phyloP scores from a whole-genome alignment of 2,329 filamentous ascomycete species.

The Monosporascus ibericus region DNA sequence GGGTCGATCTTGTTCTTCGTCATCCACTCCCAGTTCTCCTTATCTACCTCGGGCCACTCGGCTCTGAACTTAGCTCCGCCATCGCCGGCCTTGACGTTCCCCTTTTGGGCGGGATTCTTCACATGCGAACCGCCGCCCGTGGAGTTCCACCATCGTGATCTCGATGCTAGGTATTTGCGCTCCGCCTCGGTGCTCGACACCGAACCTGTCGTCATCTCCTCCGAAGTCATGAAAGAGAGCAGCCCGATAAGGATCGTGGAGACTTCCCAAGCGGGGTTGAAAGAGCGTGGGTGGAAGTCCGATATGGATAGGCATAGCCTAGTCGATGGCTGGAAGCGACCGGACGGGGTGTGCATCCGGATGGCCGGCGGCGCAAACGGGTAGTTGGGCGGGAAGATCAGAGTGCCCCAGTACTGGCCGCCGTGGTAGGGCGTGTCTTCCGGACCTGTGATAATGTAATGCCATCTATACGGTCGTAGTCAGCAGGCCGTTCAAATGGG shows the following conservation, averaged over 20 bases:
- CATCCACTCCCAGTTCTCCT: conserved; percentile 91
- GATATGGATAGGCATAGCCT: conserved; percentile 92
- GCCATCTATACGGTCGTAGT: conserved; percentile 55
- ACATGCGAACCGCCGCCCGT: conserved; percentile 76
- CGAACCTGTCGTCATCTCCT: conserved; percentile 96
- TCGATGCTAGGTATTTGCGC: conserved; percentile 68
- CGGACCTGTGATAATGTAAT: conserved; percentile 92
- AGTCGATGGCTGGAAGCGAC: conserved; percentile 88
- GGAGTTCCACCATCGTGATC: conserved; percentile 92
- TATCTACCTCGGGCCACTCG: conserved; percentile 86
- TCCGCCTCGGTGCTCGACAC: conserved; percentile 72
- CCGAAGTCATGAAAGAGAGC: conserved; percentile 94
- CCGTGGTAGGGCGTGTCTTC: conserved; percentile 89
- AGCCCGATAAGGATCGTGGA: conserved; percentile 93
- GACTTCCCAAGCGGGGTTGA: conserved; percentile 98
- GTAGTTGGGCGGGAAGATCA: conserved; percentile 93
- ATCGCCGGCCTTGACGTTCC: conserved; percentile 86
- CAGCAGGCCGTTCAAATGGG: conserved; percentile 6
- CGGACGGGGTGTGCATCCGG: conserved; percentile 96
- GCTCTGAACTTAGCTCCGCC: conserved; percentile 82
- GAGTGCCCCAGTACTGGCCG: conserved; percentile 96
- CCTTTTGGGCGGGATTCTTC: conserved; percentile 53
- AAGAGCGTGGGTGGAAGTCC: conserved; percentile 96
- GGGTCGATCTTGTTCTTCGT: conserved; percentile 73
- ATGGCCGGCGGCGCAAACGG: conserved; percentile 96